phyloP scores from a whole-genome alignment of 148 eudicot genomes.

The Cornus suecica region DNA sequence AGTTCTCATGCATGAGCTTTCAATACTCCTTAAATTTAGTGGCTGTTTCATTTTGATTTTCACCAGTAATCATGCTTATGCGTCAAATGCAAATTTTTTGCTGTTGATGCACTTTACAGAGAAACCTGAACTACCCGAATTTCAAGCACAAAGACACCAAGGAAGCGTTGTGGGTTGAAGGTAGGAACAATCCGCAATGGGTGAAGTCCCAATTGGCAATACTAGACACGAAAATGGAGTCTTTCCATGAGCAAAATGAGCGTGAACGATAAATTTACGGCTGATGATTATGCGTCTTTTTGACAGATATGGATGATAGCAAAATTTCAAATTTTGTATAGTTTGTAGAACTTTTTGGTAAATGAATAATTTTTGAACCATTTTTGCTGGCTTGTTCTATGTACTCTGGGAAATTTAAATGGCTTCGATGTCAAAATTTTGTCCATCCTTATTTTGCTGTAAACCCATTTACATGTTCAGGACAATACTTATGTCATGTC shows the following conservation, averaged over 20 bases:
- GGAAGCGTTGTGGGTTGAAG: constrained; percentile 87
- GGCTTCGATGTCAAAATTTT: neutral
- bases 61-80: neutral
- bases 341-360: neutral
- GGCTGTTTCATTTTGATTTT: neutral
- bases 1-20: neutral
- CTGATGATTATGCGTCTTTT: constrained; percentile 25
- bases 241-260: constrained; percentile 43
- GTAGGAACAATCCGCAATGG: constrained; percentile 79
- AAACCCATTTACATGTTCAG: too few species aligned
- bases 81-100: neutral
- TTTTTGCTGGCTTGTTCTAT: neutral
- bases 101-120: constrained; percentile 46
- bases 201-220: constrained; percentile 78
- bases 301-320: neutral
- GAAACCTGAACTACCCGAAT: constrained; percentile 75
- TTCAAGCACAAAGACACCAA: constrained; percentile 98
- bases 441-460: too few species aligned
- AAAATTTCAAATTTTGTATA: neutral
- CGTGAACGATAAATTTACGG: constrained; percentile 31
- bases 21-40: neutral
- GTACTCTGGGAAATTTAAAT: neutral
- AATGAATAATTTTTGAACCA: neutral
- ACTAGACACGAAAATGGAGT: constrained; percentile 70
- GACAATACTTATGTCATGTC: too few species aligned